Conservation (phyloP, 1,139 yeast species). For the Blastobotrys aristatus region DNA sequence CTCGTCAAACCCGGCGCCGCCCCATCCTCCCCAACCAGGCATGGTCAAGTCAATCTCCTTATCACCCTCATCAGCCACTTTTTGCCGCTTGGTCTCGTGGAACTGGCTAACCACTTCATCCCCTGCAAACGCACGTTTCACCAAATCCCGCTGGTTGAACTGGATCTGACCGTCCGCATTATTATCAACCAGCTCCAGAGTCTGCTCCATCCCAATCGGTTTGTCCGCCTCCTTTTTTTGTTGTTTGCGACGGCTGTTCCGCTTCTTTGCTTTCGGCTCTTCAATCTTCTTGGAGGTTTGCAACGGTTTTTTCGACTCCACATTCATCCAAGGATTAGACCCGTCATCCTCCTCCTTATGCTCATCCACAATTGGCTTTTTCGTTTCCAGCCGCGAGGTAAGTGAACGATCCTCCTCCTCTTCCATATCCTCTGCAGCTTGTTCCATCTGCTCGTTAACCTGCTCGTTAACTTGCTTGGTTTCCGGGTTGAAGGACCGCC, state of each 20-base stretch:
- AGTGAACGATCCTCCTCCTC: conserved; percentile 43
- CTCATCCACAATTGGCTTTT: conserved; percentile 8
- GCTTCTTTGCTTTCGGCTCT: conserved; percentile 45
- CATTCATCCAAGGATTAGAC: conserved; percentile 67
- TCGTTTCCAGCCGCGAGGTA: conserved; percentile 25
- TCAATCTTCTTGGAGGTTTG: conserved; percentile 33
- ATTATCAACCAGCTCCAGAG: conserved; percentile 43
- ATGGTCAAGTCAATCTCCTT: conserved; percentile 76
- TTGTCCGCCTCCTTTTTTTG: conserved; percentile 43
- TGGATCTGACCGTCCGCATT: conserved; percentile 33
- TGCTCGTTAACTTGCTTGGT: conserved; percentile 45
- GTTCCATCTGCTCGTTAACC: conserved; percentile 33
- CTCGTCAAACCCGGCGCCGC: conserved; percentile 34
- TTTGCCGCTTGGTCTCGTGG: conserved; percentile 62
- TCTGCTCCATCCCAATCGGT: conserved; percentile 47
- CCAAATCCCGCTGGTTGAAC: conserved; percentile 78
- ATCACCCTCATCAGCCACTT: conserved; percentile 78
- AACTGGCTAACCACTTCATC: conserved; percentile 86
- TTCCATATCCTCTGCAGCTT: conserved; percentile 44
- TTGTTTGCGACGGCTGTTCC: conserved; percentile 26
- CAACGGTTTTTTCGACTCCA: conserved; percentile 30
- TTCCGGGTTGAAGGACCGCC: conserved; percentile 77
- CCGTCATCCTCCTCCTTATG: conserved; percentile 18
- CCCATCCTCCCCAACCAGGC: conserved; percentile 81
- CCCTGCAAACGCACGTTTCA: conserved; percentile 92